phyloP scores from a whole-genome alignment of 306 rosid genomes.

The Trifolium dubium region DNA sequence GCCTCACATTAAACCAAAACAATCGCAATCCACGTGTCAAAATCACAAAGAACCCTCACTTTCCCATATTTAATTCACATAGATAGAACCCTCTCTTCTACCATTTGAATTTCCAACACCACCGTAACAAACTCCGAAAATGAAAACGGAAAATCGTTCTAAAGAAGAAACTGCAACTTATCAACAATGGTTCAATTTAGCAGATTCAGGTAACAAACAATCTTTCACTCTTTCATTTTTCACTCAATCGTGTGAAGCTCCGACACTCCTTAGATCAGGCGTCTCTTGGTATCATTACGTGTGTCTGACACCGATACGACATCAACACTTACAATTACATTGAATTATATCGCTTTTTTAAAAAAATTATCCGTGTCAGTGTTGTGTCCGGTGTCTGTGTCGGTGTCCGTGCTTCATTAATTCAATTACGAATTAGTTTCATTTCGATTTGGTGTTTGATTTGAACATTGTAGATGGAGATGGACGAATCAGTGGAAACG shows the following conservation, averaged over 20 bases:
- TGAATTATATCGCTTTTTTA: no score
- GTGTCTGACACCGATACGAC: no score
- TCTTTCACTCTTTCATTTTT: no score
- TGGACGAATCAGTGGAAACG: constrained; percentile 77
- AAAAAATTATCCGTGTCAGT: background rate
- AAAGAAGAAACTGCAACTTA: constrained; percentile 68
- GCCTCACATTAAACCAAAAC: constrained; percentile 13
- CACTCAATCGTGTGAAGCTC: no score
- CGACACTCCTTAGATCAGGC: no score
- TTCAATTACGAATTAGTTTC: background rate
- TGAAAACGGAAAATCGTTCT: constrained; percentile 63
- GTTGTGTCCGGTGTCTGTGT: no score
- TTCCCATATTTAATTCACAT: background rate
- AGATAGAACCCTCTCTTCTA: constrained; percentile 4
- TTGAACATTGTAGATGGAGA: constrained; percentile 59
- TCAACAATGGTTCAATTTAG: constrained; percentile 80
- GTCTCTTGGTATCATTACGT: no score
- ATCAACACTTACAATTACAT: no score
- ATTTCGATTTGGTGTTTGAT: background rate
- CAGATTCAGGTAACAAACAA: constrained; percentile 75
- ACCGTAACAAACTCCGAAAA: constrained; percentile 26
- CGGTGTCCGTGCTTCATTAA: background rate
- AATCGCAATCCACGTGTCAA: constrained; percentile 10
- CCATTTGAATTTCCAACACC: constrained; percentile 27
- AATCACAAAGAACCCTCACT: background rate